Conservation (phyloP, 805 yeast species). For the Pachysolen tannophilus region DNA sequence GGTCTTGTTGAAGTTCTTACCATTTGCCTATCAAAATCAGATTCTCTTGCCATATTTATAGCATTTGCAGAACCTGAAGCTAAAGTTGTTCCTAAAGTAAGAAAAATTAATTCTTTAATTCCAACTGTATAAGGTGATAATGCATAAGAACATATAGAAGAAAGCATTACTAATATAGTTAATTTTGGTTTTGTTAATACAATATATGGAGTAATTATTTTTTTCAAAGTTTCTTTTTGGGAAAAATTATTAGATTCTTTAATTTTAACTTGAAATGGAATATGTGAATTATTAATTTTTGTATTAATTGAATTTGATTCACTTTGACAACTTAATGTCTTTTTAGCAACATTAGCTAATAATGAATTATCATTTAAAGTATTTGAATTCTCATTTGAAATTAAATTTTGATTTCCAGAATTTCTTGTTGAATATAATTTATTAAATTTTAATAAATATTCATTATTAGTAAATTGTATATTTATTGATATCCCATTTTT, state of each 20-base stretch:
- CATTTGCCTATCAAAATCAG: conserved; percentile 82
- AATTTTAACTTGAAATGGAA: conserved; percentile 53
- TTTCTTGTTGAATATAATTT: conserved; percentile 6
- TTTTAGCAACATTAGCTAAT: conserved; percentile 33
- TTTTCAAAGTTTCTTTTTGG: conserved; percentile 20
- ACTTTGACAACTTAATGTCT: conserved; percentile 38
- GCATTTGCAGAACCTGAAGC: conserved; percentile 95
- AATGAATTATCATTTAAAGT: conserved; percentile 10
- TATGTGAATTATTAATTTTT: conserved; percentile 16
- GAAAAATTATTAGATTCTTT: conserved; percentile 19
- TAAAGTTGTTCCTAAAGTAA: conserved; percentile 79
- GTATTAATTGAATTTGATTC: conserved; percentile 2
- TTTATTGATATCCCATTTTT: too few relatives aligned
- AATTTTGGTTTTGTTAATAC: conserved; percentile 88
- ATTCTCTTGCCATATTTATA: conserved; percentile 95
- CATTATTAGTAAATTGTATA: too few relatives aligned
- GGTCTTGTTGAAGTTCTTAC: conserved; percentile 84
- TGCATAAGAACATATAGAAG: conserved; percentile 92
- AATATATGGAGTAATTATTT: conserved; percentile 51
- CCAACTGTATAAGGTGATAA: conserved; percentile 80
- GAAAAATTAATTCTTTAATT: conserved; percentile 55
- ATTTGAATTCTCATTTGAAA: too few relatives aligned
- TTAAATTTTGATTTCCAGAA: too few relatives aligned
- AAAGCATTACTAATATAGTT: conserved; percentile 79
- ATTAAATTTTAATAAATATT: conserved; percentile 1